phyloP scores from a whole-genome alignment of 129 eudicot species.

The Escallonia herrerae region DNA sequence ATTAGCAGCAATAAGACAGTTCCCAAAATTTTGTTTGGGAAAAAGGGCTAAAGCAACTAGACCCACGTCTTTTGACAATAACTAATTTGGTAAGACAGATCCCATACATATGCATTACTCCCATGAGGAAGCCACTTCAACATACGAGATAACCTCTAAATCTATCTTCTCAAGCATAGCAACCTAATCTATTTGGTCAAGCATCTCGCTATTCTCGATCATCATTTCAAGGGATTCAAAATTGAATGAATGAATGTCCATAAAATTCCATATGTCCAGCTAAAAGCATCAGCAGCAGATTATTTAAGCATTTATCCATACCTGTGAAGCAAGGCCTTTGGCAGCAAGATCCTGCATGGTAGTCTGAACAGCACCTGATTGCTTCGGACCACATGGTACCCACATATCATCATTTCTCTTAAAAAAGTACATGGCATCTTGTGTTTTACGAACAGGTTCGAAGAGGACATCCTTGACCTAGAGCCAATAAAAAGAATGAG shows the following conservation, averaged over 20 bases:
- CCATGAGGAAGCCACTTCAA: background rate
- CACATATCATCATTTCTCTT: constrained; percentile 61
- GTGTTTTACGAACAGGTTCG: constrained; percentile 99
- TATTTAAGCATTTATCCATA: constrained; percentile 7
- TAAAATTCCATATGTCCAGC: background rate
- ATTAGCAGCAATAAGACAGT: background rate
- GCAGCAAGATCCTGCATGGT: constrained; percentile 94
- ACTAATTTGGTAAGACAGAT: background rate
- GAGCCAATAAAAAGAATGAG: constrained; percentile 5
- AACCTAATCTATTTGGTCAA: too few species aligned
- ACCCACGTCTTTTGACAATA: background rate
- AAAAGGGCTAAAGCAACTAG: background rate
- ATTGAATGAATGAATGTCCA: background rate
- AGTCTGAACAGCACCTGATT: constrained; percentile 80
- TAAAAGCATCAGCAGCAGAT: background rate
- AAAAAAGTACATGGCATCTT: constrained; percentile 92
- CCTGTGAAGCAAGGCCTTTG: constrained; percentile 95
- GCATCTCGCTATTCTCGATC: too few species aligned
- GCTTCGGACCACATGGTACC: constrained; percentile 99
- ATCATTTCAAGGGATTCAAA: too few species aligned
- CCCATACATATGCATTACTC: background rate
- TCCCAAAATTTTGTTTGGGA: too few species aligned
- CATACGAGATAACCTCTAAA: too few species aligned
- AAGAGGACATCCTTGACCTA: constrained; percentile 97
- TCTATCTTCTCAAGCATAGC: too few species aligned